These are phyloP conservation scores for Phytophthora aleatoria DNA, from an alignment of 352 stramenopile species.

Conservation along the genomic window DNA sequence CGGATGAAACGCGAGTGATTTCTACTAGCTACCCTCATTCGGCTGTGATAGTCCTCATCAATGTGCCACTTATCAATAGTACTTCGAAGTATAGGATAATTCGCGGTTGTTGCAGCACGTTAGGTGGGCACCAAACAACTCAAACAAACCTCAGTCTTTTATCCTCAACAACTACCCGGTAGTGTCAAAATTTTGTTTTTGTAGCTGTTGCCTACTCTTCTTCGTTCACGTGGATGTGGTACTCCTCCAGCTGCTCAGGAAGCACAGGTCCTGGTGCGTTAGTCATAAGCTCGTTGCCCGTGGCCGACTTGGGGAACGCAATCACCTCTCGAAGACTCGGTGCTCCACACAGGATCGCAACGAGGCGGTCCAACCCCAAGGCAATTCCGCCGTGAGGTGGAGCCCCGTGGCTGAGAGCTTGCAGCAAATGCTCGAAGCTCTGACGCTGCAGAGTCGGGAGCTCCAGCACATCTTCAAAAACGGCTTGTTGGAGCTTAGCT, in stretches of 20 bases:
- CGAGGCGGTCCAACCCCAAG: slow-evolving; percentile 83
- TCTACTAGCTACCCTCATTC: too few relatives aligned
- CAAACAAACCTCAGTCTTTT: neutral
- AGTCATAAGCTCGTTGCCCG: slow-evolving; percentile 89
- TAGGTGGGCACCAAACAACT: too few relatives aligned
- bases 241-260: slow-evolving; percentile 72
- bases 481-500: slow-evolving; percentile 65
- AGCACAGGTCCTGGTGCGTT: slow-evolving; percentile 72
- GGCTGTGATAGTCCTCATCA: too few relatives aligned
- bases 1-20: too few relatives aligned
- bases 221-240: slow-evolving; percentile 72
- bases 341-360: slow-evolving; percentile 82
- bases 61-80: too few relatives aligned
- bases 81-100: too few relatives aligned
- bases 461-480: slow-evolving; percentile 83
- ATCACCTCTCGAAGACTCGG: slow-evolving; percentile 89
- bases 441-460: slow-evolving; percentile 66
- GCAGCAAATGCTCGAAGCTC: slow-evolving; percentile 86
- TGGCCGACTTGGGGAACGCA: slow-evolving; percentile 90
- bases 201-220: slow-evolving; percentile 19
- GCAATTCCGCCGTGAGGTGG: slow-evolving; percentile 88
- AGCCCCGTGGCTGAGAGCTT: slow-evolving; percentile 76
- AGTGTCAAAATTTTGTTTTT: neutral
- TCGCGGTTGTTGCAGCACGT: too few relatives aligned
- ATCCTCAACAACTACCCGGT: neutral